phyloP scores from a whole-genome alignment of 202 grass and related monocot genomes.

The Panicum virgatum region DNA sequence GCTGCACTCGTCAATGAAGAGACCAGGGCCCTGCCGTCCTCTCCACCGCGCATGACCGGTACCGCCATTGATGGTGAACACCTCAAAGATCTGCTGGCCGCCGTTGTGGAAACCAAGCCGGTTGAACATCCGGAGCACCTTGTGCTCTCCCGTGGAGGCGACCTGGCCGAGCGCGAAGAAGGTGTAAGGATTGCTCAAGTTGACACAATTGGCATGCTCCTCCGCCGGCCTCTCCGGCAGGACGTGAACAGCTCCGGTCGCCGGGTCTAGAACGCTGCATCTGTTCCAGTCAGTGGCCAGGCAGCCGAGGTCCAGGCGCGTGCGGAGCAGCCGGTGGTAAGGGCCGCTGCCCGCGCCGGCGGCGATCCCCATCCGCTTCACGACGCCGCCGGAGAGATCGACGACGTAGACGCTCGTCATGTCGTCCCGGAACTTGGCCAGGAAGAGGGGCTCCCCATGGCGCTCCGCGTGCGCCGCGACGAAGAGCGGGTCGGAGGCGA shows the following conservation, averaged over 20 bases:
- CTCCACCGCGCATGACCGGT: background rate
- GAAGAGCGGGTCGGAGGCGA: background rate
- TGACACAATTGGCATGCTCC: background rate
- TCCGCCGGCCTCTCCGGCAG: background rate
- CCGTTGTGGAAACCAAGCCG: background rate
- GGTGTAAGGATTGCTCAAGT: background rate
- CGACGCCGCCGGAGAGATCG: background rate
- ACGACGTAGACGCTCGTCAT: background rate
- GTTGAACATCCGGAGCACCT: constrained; percentile 16
- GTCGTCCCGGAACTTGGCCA: background rate
- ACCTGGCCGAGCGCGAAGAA: background rate
- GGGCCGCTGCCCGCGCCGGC: background rate
- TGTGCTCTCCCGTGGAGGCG: background rate
- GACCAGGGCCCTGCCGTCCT: background rate
- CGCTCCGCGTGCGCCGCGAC: background rate
- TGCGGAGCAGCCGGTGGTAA: background rate
- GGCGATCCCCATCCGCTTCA: background rate
- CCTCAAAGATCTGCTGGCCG: constrained; percentile 1
- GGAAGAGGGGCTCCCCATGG: background rate
- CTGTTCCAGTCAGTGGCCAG: background rate
- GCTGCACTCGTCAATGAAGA: background rate
- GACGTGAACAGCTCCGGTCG: background rate
- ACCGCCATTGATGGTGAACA: background rate
- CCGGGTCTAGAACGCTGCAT: constrained; percentile 1
- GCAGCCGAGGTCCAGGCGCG: background rate